Conservation (phyloP, 2,329 filamentous ascomycete species). For the Hymenoscyphus fraxineus region DNA sequence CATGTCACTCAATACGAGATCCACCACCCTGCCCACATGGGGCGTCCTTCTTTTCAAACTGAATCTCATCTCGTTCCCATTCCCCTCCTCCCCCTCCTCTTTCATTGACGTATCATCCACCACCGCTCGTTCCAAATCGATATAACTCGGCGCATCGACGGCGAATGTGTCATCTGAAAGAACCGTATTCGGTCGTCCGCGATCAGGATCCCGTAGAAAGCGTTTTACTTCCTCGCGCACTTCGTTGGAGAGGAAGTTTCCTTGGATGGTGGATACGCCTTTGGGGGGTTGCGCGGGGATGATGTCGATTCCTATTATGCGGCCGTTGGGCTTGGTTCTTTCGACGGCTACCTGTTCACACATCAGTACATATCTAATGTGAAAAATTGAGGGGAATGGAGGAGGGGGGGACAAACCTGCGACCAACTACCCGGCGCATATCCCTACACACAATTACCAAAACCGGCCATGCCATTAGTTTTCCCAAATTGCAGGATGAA, state of each 20-base stretch:
- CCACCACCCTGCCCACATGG: constrained; percentile 58
- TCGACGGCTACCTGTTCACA: constrained; percentile 69
- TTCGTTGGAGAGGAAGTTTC: constrained; percentile 75
- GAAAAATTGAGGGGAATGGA: background rate
- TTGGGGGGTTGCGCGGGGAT: constrained; percentile 87
- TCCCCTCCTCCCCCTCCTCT: constrained; percentile 25
- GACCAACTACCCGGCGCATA: constrained; percentile 75
- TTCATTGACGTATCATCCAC: constrained; percentile 16
- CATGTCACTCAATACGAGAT: constrained; percentile 98
- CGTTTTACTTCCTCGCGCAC: constrained; percentile 75
- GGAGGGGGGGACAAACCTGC: constrained; percentile 45
- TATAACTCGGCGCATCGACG: constrained; percentile 52
- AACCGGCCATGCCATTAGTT: background rate
- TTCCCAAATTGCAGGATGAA: background rate
- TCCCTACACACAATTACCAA: constrained; percentile 46
- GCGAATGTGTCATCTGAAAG: constrained; percentile 19
- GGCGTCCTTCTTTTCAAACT: background rate
- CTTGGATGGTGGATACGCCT: constrained; percentile 92
- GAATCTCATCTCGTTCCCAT: constrained; percentile 30
- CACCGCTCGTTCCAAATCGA: constrained; percentile 59
- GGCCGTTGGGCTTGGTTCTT: constrained; percentile 69
- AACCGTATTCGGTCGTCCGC: constrained; percentile 46
- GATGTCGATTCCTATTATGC: constrained; percentile 87
- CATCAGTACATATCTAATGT: background rate
- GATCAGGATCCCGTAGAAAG: constrained; percentile 64